phyloP scores from a whole-genome alignment of 202 grass and related monocot genomes.

The Panicum hallii region DNA sequence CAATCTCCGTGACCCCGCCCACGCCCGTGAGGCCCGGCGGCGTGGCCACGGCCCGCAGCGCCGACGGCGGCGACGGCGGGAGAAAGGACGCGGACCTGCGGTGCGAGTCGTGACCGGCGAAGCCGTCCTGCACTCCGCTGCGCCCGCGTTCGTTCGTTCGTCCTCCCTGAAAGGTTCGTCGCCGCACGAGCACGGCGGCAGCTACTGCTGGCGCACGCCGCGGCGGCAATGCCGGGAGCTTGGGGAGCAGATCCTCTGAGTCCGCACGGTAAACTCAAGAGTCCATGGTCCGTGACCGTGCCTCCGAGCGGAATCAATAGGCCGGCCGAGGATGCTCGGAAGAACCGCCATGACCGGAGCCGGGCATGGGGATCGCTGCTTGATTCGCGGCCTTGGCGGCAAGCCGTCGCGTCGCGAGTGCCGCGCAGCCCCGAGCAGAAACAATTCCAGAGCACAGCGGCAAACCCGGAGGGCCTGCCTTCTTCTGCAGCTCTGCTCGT shows the following conservation, averaged over 20 bases:
- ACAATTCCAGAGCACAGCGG: background rate
- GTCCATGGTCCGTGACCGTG: background rate
- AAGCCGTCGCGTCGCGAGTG: background rate
- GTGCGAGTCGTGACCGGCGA: slow-evolving; percentile 25
- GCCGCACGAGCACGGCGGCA: background rate
- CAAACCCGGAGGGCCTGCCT: background rate
- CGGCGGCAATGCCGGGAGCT: slow-evolving; percentile 8
- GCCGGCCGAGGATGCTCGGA: slow-evolving; percentile 1
- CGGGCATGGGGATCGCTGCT: slow-evolving; percentile 1
- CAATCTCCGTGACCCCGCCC: slow-evolving; percentile 58
- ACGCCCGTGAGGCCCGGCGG: background rate
- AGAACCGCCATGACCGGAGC: slow-evolving; percentile 15
- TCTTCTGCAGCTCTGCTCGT: background rate
- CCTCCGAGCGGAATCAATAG: background rate
- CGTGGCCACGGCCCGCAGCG: slow-evolving; percentile 1
- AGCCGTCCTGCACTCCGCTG: background rate
- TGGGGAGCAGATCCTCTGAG: background rate
- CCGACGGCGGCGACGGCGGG: slow-evolving; percentile 30
- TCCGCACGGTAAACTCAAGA: background rate
- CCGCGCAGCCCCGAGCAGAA: background rate
- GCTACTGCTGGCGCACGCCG: background rate
- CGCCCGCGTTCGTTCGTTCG: background rate
- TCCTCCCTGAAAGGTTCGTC: background rate
- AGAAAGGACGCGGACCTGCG: slow-evolving; percentile 27
- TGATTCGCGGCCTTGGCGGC: background rate